A percentile compares a stretch with the other conserved stretches of the same genome.
Conservation (phyloP, 345 rosid species). For the Salix dunnii region DNA sequence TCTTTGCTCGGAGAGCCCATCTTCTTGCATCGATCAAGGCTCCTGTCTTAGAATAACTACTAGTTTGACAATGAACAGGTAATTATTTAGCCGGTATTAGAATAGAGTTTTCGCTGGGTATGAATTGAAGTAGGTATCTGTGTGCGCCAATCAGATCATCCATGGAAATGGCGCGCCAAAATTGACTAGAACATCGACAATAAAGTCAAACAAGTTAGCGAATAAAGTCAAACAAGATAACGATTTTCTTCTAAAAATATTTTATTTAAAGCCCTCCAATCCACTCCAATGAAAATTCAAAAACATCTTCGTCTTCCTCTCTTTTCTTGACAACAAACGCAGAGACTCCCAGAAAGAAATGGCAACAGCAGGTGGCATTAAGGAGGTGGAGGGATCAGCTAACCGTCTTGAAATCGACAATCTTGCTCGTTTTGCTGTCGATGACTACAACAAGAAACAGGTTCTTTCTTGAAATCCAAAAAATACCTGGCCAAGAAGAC, state of each 20-base stretch:
- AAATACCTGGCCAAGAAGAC: not conserved
- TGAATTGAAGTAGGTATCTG: too few species aligned
- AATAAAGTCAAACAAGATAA: not conserved
- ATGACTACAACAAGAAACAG: constrained; percentile 78
- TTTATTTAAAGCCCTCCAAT: not conserved
- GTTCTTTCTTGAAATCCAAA: constrained; percentile 22
- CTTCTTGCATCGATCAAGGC: too few species aligned
- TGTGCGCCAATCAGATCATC: not conserved
- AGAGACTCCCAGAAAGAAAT: constrained; percentile 18
- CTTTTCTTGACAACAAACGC: not conserved
- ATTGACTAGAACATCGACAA: not conserved
- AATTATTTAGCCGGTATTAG: too few species aligned
- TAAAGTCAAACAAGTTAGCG: not conserved
- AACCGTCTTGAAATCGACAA: constrained; percentile 58
- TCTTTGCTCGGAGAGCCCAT: too few species aligned
- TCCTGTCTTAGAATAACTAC: not conserved
- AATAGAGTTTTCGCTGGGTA: too few species aligned
- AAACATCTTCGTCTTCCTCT: not conserved
- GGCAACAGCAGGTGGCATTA: constrained; percentile 51
- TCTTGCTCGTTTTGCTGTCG: constrained; percentile 89
- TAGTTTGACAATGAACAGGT: too few species aligned
- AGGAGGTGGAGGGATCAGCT: constrained; percentile 43
- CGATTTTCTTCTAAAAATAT: not conserved
- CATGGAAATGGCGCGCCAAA: not conserved
- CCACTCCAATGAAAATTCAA: too few species aligned